These are phyloP conservation scores for Arachnomyces sp. DNA, from an alignment of 2,329 filamentous ascomycete species.

Conservation along the genomic window DNA sequence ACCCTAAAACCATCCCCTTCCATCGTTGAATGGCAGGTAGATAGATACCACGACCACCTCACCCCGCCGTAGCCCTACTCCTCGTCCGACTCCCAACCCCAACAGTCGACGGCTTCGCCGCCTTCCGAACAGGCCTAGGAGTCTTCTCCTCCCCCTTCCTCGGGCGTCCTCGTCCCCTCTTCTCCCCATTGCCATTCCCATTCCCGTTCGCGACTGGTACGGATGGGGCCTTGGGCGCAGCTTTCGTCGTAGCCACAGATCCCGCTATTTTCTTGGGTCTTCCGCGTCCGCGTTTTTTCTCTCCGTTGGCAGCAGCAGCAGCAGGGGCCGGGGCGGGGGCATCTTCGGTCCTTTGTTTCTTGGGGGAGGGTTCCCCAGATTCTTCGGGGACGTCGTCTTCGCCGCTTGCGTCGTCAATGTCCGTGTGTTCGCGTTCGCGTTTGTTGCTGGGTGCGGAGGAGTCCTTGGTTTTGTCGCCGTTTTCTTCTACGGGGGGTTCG, in stretches of 20 bases:
- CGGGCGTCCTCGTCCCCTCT: conserved; percentile 1
- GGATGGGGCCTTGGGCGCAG: too few relatives aligned
- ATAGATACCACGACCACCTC: too few relatives aligned
- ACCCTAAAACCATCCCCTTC: too few relatives aligned
- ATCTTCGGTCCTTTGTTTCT: conserved; percentile 27
- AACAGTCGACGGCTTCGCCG: conserved; percentile 19
- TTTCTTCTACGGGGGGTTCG: neutral
- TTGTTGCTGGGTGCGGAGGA: too few relatives aligned
- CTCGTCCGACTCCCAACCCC: conserved; percentile 32
- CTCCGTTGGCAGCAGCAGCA: conserved; percentile 14
- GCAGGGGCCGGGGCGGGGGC: conserved; percentile 5
- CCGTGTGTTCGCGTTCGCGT: conserved; percentile 21
- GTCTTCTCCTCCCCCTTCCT: conserved; percentile 15
- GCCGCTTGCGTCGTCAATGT: conserved; percentile 5
- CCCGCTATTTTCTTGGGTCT: conserved; percentile 23
- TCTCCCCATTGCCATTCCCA: too few relatives aligned
- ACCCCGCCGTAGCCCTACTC: conserved; percentile 29
- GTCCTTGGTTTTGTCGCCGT: conserved; percentile 1
- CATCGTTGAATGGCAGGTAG: too few relatives aligned
- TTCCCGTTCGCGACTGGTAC: too few relatives aligned
- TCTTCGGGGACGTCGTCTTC: conserved; percentile 1
- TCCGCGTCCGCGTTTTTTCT: conserved; percentile 22
- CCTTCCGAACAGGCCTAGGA: too few relatives aligned
- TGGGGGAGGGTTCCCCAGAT: conserved; percentile 19
- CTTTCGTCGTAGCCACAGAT: neutral